Evolutionary conservation across 352 stramenopile genomes (phyloP), one percentile per base, ranked within the genome.

Genomic region (Pythium myriotylum): DNA sequence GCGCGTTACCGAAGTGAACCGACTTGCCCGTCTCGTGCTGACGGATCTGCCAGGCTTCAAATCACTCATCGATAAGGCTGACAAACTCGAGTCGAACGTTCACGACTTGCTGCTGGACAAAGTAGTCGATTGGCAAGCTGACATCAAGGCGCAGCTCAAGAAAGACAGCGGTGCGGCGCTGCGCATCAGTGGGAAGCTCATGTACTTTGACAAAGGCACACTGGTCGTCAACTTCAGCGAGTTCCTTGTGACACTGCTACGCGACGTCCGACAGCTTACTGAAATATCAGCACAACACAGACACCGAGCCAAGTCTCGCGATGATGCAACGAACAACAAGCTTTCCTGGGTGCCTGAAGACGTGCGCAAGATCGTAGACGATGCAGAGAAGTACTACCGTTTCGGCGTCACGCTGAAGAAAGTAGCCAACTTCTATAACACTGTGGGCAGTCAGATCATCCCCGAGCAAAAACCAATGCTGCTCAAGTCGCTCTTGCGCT

Each of bases 351-450:
- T 95, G 2, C 82, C 86, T 4, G 49, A 69, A 24, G 68, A 80
- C 4, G 80, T 96, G 10, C 73, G 78, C 54, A 76, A 92, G 53
- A 75, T 93, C n/a, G 86, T 83, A 0, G 76, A 84, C 12, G 88
- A 97, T 45, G 91, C 84, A 0, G 94, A 98, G 67, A 94, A 93
- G 57, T 98, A 95, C 79, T 98, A 98, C 67, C 89, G 92, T 17
- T 98, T 96, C 65, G 94, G 91, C 14, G 91, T 98, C 9, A 94
- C 92, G 51, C 75, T 98, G 19, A 97, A 98, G 63, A 98, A 98
- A 68, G 89, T 98, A 7, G 92, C 95, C 1, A 98, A 97, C 56
- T 98, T 98, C 65, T 98, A 98, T 85, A 98, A 98, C 79, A 97
- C 87, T 57, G 95, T 98, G 63, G 92, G 96, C 24, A 84, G 81